These are phyloP conservation scores for Metschnikowia sp. DNA, from an alignment of 805 yeast species.

Conservation along the genomic window DNA sequence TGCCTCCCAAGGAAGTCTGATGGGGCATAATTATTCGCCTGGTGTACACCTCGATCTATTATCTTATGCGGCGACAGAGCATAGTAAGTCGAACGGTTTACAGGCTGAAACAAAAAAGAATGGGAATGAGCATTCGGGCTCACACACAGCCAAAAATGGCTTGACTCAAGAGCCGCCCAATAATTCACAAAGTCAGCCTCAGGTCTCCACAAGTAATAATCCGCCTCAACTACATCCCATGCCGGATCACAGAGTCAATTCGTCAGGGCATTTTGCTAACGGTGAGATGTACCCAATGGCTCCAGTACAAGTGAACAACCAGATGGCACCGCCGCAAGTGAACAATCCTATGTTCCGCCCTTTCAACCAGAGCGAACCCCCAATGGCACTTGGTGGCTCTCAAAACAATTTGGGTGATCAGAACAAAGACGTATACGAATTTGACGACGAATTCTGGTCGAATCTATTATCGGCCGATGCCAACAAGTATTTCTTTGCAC, in stretches of 20 bases:
- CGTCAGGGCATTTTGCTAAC: too few species aligned
- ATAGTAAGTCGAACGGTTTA: slow-evolving; percentile 8
- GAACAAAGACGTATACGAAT: slow-evolving; percentile 25
- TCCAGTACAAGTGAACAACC: too few species aligned
- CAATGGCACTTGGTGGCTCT: neutral
- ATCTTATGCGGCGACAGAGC: slow-evolving; percentile 18
- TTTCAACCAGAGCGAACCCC: neutral
- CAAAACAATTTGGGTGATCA: neutral
- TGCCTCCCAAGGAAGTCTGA: slow-evolving; percentile 1
- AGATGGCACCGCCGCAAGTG: too few species aligned
- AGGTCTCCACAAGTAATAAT: too few species aligned
- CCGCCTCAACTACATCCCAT: too few species aligned
- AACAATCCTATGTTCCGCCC: neutral
- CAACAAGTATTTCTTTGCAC: slow-evolving; percentile 34
- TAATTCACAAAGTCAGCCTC: too few species aligned
- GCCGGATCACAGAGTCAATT: too few species aligned
- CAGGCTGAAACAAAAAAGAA: neutral
- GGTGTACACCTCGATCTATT: slow-evolving; percentile 17
- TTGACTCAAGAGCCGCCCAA: too few species aligned
- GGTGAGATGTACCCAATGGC: too few species aligned
- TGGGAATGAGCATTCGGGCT: neutral
- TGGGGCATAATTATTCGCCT: neutral
- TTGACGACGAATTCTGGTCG: slow-evolving; percentile 73
- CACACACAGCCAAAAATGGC: too few species aligned
- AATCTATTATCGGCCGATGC: slow-evolving; percentile 43